These are phyloP conservation scores for Coemansia sp. DNA, from an alignment of 192 early-diverging fungal genomes.

Conservation along the genomic window DNA sequence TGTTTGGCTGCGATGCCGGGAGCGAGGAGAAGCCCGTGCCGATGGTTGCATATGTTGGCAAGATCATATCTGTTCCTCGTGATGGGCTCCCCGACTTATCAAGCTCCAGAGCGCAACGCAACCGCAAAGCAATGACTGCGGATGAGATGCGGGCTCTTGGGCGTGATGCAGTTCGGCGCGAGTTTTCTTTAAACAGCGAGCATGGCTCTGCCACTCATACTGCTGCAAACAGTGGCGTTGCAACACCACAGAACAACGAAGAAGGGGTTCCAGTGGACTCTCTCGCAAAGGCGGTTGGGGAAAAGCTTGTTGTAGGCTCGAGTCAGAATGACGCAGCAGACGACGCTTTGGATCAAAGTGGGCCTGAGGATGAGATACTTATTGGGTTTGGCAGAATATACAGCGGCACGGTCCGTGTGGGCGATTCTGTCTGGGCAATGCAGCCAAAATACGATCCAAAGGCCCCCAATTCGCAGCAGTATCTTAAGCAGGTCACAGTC, in stretches of 20 bases:
- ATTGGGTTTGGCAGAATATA: constrained; percentile 95
- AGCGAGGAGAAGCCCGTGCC: constrained; percentile 56
- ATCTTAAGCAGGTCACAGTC: constrained; percentile 73
- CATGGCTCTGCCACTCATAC: constrained; percentile 26
- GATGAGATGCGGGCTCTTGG: constrained; percentile 88
- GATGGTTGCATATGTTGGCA: constrained; percentile 85
- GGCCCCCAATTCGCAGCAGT: constrained; percentile 49
- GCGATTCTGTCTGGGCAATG: constrained; percentile 83
- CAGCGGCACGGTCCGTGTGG: constrained; percentile 83
- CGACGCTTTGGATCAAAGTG: neutral
- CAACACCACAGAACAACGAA: constrained; percentile 18
- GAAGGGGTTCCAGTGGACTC: constrained; percentile 16
- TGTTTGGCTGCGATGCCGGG: constrained; percentile 71
- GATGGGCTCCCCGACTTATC: constrained; percentile 66
- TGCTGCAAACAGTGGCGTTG: constrained; percentile 28
- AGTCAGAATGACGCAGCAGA: neutral
- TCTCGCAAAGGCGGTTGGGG: constrained; percentile 32
- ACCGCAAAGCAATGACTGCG: constrained; percentile 70
- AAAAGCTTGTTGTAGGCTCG: constrained; percentile 18
- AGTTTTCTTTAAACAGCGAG: constrained; percentile 34
- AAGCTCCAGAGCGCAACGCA: constrained; percentile 46
- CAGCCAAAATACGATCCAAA: constrained; percentile 91
- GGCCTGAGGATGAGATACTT: constrained; percentile 62
- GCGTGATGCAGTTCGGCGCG: constrained; percentile 54
- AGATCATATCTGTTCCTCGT: constrained; percentile 86